These are phyloP conservation scores for Inga oerstediana DNA, from an alignment of 306 rosid genomes.

Conservation along the genomic window DNA sequence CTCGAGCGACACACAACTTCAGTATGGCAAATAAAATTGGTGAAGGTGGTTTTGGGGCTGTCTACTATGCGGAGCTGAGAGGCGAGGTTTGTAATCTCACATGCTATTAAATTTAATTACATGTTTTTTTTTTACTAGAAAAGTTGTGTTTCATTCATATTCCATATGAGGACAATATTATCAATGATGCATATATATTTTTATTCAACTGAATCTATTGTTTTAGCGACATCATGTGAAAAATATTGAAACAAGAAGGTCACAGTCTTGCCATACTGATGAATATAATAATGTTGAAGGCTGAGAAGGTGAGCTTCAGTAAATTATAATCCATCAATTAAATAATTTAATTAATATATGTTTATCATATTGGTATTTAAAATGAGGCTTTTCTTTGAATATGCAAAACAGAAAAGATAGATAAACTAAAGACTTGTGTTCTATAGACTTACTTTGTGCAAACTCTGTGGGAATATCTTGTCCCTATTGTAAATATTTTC, in stretches of 20 bases:
- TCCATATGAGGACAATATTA: neutral
- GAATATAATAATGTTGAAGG: neutral
- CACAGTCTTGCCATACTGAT: neutral
- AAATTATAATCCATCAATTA: neutral
- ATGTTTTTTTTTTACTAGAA: slow-evolving; percentile 9
- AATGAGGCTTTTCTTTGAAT: neutral
- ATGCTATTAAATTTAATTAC: slow-evolving; percentile 30
- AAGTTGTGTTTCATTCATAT: neutral
- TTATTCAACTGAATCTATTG: neutral
- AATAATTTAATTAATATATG: neutral
- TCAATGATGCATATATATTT: neutral
- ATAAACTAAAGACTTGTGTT: neutral
- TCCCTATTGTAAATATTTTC: no score
- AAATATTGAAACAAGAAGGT: neutral
- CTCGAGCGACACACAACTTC: slow-evolving; percentile 78
- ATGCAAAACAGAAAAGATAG: neutral
- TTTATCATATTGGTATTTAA: neutral
- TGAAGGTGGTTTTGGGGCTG: slow-evolving; percentile 91
- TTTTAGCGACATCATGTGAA: neutral
- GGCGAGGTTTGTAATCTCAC: slow-evolving; percentile 78
- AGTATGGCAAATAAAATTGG: slow-evolving; percentile 77
- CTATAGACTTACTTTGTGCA: neutral
- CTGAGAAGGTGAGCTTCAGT: neutral
- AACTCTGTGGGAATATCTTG: no score
- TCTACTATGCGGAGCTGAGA: slow-evolving; percentile 83